These are phyloP conservation scores for barrel medic (Medicago truncatula) DNA, from an alignment of 306 rosid genomes.

Conservation along the genomic window MtrunA17r5.0-ANR NC_053043.1:38753001-38753500, in stretches of 20 bases:
- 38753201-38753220: slow-evolving; percentile 16
- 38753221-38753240: slow-evolving; percentile 6
- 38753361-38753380: slow-evolving; percentile 57
- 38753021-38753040: slow-evolving; percentile 10
- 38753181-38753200: slow-evolving; percentile 25
- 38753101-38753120: slow-evolving; percentile 20
- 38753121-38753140: not conserved
- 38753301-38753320: slow-evolving; percentile 23
- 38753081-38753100: slow-evolving; percentile 8
- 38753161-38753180: slow-evolving; percentile 29
- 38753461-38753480: slow-evolving; percentile 54
- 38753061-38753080: not conserved
- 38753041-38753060: not conserved
- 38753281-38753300: slow-evolving; percentile 22
- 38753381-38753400: slow-evolving; percentile 76
- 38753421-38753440: slow-evolving; percentile 59
- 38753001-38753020: not conserved
- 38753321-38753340: slow-evolving; percentile 7
- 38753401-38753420: slow-evolving; percentile 60
- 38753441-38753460: slow-evolving; percentile 52
- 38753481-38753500: not conserved
- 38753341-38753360: slow-evolving; percentile 23
- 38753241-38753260: not conserved
- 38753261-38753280: slow-evolving; percentile 1
- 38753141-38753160: not conserved